Evolutionary conservation across 148 eudicot genomes (phyloP), one percentile per base, ranked within the genome.

Genomic region (Camellia granthamiana): DNA sequence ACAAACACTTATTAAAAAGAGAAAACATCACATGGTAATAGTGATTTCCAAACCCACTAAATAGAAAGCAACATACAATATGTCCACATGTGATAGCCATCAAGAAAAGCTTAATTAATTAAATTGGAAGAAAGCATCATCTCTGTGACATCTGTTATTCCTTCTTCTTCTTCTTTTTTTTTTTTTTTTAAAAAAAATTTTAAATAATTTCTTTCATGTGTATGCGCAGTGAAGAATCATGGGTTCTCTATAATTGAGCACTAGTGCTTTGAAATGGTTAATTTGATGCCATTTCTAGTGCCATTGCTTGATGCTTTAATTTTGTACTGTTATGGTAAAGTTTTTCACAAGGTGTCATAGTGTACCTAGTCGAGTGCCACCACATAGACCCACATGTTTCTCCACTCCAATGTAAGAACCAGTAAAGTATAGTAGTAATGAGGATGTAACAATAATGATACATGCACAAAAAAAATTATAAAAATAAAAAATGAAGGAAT

Each of bases 31-130:
- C 56, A 47, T 7, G 38, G 74, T 49, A 71, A 49, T 71, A 58
- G 74, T 18, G 38, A 49, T 47, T 46, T 71, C 74, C 74, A 71
- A 71, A 5, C 74, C 47, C 74, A 71, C 56, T 71, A 71, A 71
- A 71, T 49, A 49, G 12, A 71, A 46, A 71, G 38, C 11, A 46
- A 7, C 10, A 49, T 7, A 47, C 18, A 30, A 71, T 18, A 49
- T 6, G 13, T 9, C 6, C 42, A 19, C 38, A 30, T 30, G 38
- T 30, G 38, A 30, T 30, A 30, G 38, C 38, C 38, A 30, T 30
- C 38, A 30, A 30, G 38, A 30, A 30, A 30, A 30, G 38, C 38
- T 30, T 30, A 30, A 30, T 30, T 30, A 30, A 30, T 30, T 30
- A 30, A 30, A 30, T 30, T 30, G 38, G 38, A 30, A 30, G 38